phyloP scores from a whole-genome alignment of 2,329 filamentous ascomycete genomes.

The Calonectria multiphialidica region DNA sequence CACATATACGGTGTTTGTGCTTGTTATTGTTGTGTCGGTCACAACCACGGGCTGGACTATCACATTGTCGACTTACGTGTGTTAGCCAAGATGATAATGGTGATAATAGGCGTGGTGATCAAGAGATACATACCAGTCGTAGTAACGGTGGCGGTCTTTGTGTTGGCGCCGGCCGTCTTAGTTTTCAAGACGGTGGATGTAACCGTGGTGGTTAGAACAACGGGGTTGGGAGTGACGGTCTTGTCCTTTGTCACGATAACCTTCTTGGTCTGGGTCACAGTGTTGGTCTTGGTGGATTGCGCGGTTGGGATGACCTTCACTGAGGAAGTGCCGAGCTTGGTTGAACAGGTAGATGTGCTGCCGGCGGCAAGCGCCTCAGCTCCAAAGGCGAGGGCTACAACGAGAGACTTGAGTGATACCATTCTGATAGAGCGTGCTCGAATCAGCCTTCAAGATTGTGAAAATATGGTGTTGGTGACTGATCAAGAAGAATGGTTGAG shows the following conservation, averaged over 20 bases:
- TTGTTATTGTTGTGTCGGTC: neutral
- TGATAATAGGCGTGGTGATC: fast-evolving
- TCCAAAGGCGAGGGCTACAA: neutral
- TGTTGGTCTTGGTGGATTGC: neutral
- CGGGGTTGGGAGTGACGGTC: neutral
- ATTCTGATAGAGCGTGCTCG: neutral
- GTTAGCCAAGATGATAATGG: neutral
- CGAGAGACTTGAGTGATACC: neutral
- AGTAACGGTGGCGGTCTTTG: neutral
- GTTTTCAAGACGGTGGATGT: neutral
- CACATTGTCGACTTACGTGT: neutral
- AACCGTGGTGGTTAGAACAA: neutral
- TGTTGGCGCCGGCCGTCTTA: neutral
- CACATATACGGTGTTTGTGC: neutral
- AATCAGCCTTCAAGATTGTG: no score
- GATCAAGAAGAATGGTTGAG: neutral
- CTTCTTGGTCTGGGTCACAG: neutral
- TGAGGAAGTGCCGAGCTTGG: neutral
- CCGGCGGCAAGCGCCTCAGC: neutral
- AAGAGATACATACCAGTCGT: neutral
- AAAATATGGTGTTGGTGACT: neutral
- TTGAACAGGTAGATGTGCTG: neutral
- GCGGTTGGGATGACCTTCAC: neutral
- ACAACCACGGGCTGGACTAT: neutral
- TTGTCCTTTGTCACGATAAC: neutral